Conservation (phyloP, 352 stramenopile genomes). For the Globisporangium acanthophoron region DNA sequence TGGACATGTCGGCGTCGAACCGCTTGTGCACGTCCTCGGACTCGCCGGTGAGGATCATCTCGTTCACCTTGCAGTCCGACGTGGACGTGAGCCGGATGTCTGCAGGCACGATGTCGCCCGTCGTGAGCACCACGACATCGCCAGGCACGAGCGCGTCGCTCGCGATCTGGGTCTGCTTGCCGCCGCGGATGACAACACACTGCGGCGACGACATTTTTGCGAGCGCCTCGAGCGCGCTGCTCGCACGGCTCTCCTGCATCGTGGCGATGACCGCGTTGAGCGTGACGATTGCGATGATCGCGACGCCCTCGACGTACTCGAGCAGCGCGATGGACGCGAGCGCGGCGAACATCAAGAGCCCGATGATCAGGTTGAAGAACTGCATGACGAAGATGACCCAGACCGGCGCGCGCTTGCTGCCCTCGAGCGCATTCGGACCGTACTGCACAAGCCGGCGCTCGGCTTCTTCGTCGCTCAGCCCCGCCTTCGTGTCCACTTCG, state of each 20-base stretch:
- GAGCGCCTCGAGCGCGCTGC: constrained; percentile 55
- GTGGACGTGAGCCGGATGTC: constrained; percentile 86
- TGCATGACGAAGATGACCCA: constrained; percentile 66
- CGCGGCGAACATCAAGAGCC: constrained; percentile 28
- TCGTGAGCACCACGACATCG: constrained; percentile 84
- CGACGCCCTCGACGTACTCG: constrained; percentile 55
- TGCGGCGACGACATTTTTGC: constrained; percentile 58
- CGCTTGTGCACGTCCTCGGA: constrained; percentile 77
- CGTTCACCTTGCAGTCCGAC: constrained; percentile 89
- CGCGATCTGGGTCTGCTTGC: constrained; percentile 39
- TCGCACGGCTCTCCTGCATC: constrained; percentile 53
- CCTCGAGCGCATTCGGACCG: constrained; percentile 9
- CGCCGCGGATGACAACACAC: constrained; percentile 57
- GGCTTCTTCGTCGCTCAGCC: constrained; percentile 20
- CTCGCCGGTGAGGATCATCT: constrained; percentile 94
- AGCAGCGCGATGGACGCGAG: constrained; percentile 42
- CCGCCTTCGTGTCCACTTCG: constrained; percentile 21
- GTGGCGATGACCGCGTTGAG: constrained; percentile 62
- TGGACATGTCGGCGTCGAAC: constrained; percentile 30
- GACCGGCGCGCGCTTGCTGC: constrained; percentile 33
- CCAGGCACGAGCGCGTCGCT: constrained; percentile 70
- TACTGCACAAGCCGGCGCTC: constrained; percentile 18
- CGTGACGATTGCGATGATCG: constrained; percentile 57
- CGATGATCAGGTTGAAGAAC: constrained; percentile 79
- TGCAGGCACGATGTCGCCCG: constrained; percentile 90